Percentiles rank a stretch among this genome's conserved stretches.
phyloP scores from a whole-genome alignment of 371 early-diverging fungal genomes.

The Syncephalastrum contaminatum region DNA sequence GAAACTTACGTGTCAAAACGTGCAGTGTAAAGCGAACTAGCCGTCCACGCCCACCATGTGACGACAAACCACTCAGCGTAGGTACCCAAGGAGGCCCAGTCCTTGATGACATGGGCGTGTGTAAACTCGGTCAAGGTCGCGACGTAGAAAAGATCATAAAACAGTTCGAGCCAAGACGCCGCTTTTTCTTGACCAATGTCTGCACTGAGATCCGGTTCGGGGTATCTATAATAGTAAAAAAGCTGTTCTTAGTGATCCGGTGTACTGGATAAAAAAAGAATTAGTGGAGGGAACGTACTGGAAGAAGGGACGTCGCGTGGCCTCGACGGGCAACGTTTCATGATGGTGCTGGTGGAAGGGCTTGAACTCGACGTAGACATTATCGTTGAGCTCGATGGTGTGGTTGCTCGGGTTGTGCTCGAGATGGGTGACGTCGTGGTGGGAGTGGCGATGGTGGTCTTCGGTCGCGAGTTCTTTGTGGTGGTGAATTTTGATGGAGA shows the following conservation, averaged over 20 bases:
- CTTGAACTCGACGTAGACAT: slow-evolving; percentile 47
- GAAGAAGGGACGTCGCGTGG: slow-evolving; percentile 43
- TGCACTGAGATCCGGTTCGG: slow-evolving; percentile 50
- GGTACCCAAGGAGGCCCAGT: slow-evolving; percentile 48
- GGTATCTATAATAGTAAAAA: slow-evolving; percentile 16
- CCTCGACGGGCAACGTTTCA: slow-evolving; percentile 17
- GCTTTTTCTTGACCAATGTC: slow-evolving; percentile 54
- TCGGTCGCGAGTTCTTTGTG: slow-evolving; percentile 12
- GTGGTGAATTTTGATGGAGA: slow-evolving; percentile 56
- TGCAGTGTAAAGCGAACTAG: slow-evolving; percentile 53
- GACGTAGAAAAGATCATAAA: slow-evolving; percentile 60
- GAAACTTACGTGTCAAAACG: slow-evolving; percentile 58
- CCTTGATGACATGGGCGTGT: slow-evolving; percentile 57
- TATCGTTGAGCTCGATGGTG: slow-evolving; percentile 41
- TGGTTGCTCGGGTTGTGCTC: slow-evolving; percentile 30
- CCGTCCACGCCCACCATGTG: slow-evolving; percentile 62
- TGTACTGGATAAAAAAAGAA: too few species aligned
- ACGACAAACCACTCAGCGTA: slow-evolving; percentile 60
- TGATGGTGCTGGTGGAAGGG: slow-evolving; percentile 21
- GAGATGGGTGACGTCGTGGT: slow-evolving; percentile 12
- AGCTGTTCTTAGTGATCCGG: too few species aligned
- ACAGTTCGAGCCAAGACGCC: slow-evolving; percentile 54
- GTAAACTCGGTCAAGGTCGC: slow-evolving; percentile 62
- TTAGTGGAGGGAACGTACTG: slow-evolving; percentile 27
- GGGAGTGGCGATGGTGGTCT: slow-evolving; percentile 6